phyloP scores from a whole-genome alignment of 2,329 filamentous ascomycete genomes.

The Davidsoniella eucalypti region DNA sequence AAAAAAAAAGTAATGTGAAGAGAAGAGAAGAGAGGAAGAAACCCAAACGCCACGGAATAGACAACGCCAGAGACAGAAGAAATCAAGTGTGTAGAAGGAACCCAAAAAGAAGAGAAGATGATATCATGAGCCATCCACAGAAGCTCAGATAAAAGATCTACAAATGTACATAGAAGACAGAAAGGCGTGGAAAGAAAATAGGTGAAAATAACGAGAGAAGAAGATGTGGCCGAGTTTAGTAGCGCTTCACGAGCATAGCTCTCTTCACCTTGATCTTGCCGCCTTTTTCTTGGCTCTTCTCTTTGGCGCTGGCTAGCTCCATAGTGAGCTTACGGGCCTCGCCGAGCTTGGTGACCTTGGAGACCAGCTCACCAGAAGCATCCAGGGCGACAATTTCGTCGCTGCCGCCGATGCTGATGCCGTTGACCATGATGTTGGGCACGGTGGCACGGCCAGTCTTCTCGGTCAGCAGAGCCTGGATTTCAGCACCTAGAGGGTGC shows the following conservation, averaged over 20 bases:
- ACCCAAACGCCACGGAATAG: not conserved
- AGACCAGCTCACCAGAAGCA: constrained; percentile 45
- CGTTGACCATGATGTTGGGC: constrained; percentile 79
- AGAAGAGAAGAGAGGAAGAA: not conserved
- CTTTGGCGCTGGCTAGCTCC: constrained; percentile 2
- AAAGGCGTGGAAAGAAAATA: no score
- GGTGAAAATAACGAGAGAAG: not conserved
- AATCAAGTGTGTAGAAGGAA: not conserved
- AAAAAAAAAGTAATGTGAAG: not conserved
- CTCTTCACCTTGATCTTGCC: constrained; percentile 4
- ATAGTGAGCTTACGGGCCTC: constrained; percentile 24
- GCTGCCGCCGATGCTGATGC: constrained; percentile 74
- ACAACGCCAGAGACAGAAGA: constrained; percentile 2
- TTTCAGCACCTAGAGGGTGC: constrained; percentile 52
- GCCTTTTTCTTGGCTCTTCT: not conserved
- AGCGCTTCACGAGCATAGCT: constrained; percentile 3
- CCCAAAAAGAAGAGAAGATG: not conserved
- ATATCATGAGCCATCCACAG: not conserved
- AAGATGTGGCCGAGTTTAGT: not conserved
- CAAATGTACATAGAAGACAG: no score
- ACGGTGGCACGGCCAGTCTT: constrained; percentile 74
- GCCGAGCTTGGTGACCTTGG: constrained; percentile 57
- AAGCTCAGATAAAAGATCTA: no score
- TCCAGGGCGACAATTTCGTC: constrained; percentile 70
- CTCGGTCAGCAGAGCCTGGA: constrained; percentile 56